Base-by-base conservation (phyloP, 2,329 filamentous ascomycete species). In the Dothistroma septosporum region DNA sequence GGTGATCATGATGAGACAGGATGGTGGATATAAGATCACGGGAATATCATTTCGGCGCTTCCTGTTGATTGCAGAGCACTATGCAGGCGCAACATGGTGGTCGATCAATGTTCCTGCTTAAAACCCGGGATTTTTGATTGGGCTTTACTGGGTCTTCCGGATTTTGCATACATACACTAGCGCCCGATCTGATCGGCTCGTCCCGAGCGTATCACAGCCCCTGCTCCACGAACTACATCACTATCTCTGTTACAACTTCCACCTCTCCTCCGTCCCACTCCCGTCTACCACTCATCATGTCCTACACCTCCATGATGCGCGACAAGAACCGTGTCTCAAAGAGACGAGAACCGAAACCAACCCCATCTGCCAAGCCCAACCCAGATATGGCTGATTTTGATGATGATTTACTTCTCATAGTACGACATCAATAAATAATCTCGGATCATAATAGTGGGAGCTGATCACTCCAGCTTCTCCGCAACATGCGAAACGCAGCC, bases 401-500 rank as follows among this genome's bases (percentile, higher is more conserved):
- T 28, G 70, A 73, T 50, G 70, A 73, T 46, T 64, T 71, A 8
- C 66, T 65, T 24, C 52, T 66, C 32, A 62, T 66, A n/a, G 64
- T 66, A 61, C 19, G 63, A n/a, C 5, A 16, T 11, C 53, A 14
- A 24, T 32, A 44, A 31, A 35, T n/a, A 35, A 56, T 41, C 57
- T 53, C 11, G 16, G 16, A 16, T 31, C 35, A 49, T 14, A 35
- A 37, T 19, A 37, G 24, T 28, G 47, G 49, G 22, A 21, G 16
- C 14, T n/a, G 22, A 22, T 48, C 7, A 14, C 53, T 32, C 53
- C 50, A 76, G 74, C 70, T 76, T 19, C 69, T 73, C 12, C 65
- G 65, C 35, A 75, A 74, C 57, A 69, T 76, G 12, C 69, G 70
- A 46, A 76, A 75, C 57, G 71, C 74, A 24, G 64, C 64, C 10